Percentiles rank a stretch among this genome's conserved stretches.
Evolutionary conservation across 2,329 filamentous ascomycete genomes (phyloP).

Genomic region (Fusarium paranaense): DNA sequence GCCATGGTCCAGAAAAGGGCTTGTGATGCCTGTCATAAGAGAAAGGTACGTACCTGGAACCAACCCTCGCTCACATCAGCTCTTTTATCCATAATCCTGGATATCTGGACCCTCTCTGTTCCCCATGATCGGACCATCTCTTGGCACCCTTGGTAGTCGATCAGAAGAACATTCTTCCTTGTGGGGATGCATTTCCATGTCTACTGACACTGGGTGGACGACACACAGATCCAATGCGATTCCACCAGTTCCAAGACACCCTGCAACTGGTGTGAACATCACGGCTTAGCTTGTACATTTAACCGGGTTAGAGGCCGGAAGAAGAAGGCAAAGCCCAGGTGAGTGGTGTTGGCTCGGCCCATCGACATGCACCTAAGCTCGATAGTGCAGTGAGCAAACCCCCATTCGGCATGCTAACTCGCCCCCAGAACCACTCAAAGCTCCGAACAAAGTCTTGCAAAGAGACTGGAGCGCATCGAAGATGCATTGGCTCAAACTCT

Average conservation of each 20-base stretch:
- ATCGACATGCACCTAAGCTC: not conserved
- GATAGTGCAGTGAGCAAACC: not conserved
- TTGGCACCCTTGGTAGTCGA: constrained; percentile 3
- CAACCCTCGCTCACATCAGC: not conserved
- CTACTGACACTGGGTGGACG: constrained; percentile 1
- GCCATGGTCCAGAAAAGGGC: constrained; percentile 33
- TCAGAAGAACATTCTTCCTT: not conserved
- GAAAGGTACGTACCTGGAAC: constrained; percentile 36
- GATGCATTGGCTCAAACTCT: constrained; percentile 34
- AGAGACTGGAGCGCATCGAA: constrained; percentile 39
- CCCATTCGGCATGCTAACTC: not conserved
- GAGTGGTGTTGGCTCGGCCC: not conserved
- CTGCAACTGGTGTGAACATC: constrained; percentile 43
- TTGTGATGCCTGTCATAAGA: constrained; percentile 40
- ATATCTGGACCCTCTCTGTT: not conserved
- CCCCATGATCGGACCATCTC: constrained; percentile 2
- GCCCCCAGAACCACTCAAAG: constrained; percentile 19
- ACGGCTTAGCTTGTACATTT: constrained; percentile 39
- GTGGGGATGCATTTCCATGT: not conserved
- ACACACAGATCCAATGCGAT: constrained; percentile 38
- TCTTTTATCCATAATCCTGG: not conserved
- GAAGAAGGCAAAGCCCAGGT: constrained; percentile 31
- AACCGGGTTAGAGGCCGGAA: constrained; percentile 40
- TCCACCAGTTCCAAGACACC: constrained; percentile 4
- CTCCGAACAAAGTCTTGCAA: constrained; percentile 32